Conservation (phyloP, 306 rosid genomes). For the Dalbergia cultrata region DNA sequence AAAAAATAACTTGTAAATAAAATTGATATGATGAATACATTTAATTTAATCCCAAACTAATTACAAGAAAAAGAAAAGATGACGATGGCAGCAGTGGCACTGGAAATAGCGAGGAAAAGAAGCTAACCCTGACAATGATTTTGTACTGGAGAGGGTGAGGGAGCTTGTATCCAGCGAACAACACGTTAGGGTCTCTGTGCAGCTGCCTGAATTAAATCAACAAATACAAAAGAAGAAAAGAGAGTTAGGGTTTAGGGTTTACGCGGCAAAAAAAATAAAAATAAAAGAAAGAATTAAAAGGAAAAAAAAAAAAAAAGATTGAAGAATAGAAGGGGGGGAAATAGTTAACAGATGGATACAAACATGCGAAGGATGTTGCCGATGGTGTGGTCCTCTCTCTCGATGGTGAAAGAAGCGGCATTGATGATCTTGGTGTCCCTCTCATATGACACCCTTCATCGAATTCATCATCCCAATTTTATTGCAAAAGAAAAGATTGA, state of each 20-base stretch:
- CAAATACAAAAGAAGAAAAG: not conserved
- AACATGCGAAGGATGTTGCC: slow-evolving; percentile 96
- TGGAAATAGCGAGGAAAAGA: not conserved
- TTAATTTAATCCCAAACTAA: not conserved
- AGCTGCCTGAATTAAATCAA: slow-evolving; percentile 67
- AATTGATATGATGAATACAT: not conserved
- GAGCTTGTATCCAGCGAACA: slow-evolving; percentile 94
- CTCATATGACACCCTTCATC: slow-evolving; percentile 83
- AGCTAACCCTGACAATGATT: slow-evolving; percentile 82
- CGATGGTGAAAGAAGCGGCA: slow-evolving; percentile 84
- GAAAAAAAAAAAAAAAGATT: not conserved
- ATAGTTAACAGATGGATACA: not conserved
- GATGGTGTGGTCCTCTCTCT: slow-evolving; percentile 93
- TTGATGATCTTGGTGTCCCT: slow-evolving; percentile 95
- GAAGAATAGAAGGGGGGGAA: not conserved
- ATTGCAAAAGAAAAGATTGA: not conserved
- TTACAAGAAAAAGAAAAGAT: not conserved
- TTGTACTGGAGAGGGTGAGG: slow-evolving; percentile 97
- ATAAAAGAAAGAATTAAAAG: too few relatives aligned
- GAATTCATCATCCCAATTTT: too few relatives aligned
- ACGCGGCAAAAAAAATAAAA: not conserved
- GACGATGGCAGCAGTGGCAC: too few relatives aligned
- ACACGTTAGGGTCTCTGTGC: slow-evolving; percentile 82
- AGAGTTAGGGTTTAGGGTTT: slow-evolving; percentile 29
- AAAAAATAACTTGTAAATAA: not conserved